These are phyloP conservation scores for Centella asiatica DNA, from an alignment of 129 eudicot species.

Conservation along the genomic window DNA sequence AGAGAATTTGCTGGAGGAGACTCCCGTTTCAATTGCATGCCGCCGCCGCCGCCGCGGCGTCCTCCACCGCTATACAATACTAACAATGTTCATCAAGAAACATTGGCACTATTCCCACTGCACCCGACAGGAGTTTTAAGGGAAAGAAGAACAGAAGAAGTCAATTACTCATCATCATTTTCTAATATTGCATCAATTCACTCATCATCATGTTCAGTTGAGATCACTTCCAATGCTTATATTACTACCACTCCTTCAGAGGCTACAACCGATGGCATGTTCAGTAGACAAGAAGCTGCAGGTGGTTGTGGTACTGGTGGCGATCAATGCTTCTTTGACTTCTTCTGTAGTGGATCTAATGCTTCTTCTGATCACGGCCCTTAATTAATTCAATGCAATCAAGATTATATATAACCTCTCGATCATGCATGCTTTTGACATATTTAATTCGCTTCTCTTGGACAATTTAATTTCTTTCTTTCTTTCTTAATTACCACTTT, in stretches of 20 bases:
- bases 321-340: constrained; percentile 24
- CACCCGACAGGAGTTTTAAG: constrained; percentile 64
- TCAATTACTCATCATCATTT: too few species aligned
- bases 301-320: too few species aligned
- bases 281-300: not conserved
- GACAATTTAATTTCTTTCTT: too few species aligned
- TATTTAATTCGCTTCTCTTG: too few species aligned
- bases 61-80: not conserved
- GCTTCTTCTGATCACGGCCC: not conserved
- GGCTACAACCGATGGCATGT: not conserved
- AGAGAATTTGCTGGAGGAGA: not conserved
- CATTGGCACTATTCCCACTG: constrained; percentile 63
- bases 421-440: too few species aligned
- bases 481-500: too few species aligned
- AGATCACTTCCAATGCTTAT: not conserved
- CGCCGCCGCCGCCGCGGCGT: not conserved
- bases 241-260: constrained; percentile 5
- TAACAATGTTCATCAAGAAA: constrained; percentile 28
- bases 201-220: too few species aligned
- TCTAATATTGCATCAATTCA: too few species aligned
- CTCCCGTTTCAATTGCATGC: not conserved
- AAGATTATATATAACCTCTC: too few species aligned
- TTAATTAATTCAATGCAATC: not conserved
- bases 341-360: not conserved
- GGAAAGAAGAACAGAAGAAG: constrained; percentile 21